Conservation (phyloP, 192 early-diverging fungal species). For the Chytriomyces confervae region DNA sequence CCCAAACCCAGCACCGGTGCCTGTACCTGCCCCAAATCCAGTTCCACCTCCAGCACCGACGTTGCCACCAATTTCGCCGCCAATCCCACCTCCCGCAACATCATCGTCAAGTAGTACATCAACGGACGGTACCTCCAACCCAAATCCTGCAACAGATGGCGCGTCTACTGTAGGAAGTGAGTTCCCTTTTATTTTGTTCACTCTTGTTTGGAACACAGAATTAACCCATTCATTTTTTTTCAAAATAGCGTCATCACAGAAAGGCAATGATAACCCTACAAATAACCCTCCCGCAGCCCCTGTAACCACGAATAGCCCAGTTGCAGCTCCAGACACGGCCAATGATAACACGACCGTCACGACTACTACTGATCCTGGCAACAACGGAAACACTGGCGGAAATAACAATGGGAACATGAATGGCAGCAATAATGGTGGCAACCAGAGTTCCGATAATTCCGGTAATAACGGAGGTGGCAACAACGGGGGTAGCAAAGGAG, state of each 20-base stretch:
- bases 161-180: too few relatives aligned
- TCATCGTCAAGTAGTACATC: neutral
- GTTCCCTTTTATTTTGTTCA: too few relatives aligned
- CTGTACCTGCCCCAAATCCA: neutral
- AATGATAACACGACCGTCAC: neutral
- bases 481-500: neutral
- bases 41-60: neutral
- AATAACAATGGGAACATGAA: neutral
- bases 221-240: too few relatives aligned
- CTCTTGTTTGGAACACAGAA: too few relatives aligned
- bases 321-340: neutral
- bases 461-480: neutral
- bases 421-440: neutral
- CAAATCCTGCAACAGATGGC: neutral
- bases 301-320: neutral
- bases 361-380: neutral
- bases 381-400: neutral
- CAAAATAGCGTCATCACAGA: too few relatives aligned
- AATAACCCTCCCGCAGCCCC: neutral
- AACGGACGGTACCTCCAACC: neutral
- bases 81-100: neutral
- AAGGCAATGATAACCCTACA: neutral
- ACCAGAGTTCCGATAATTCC: neutral
- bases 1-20: neutral
- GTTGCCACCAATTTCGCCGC: neutral